Evolutionary conservation across 2,329 filamentous ascomycete species (phyloP).

Genomic region (Pseudocercospora fijiensis): DNA sequence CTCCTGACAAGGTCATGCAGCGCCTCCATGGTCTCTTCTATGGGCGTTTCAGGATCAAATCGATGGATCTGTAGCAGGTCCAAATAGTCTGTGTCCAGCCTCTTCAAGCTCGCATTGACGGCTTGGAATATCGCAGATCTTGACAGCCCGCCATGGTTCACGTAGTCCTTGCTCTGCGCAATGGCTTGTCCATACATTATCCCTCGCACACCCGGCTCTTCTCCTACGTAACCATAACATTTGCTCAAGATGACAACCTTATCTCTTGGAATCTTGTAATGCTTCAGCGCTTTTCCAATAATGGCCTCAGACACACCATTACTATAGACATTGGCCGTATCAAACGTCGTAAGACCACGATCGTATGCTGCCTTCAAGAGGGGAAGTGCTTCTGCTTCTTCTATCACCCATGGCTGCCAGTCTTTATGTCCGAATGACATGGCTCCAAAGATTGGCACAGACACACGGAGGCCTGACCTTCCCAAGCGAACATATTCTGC

Average conservation of each 20-base stretch:
- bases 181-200: conserved; percentile 16
- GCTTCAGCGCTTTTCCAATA: conserved; percentile 64
- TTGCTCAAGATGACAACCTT: conserved; percentile 67
- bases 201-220: conserved; percentile 21
- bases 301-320: conserved; percentile 65
- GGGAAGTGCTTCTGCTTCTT: conserved; percentile 48
- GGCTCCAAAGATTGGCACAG: conserved; percentile 57
- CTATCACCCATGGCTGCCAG: conserved; percentile 40
- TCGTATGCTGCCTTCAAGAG: conserved; percentile 65
- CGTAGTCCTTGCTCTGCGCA: conserved; percentile 30
- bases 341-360: conserved; percentile 61
- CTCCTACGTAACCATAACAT: conserved; percentile 55
- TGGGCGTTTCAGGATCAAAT: conserved; percentile 54
- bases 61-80: conserved; percentile 64
- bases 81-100: conserved; percentile 58
- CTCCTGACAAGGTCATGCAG: conserved; percentile 57
- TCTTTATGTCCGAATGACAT: conserved; percentile 53
- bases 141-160: conserved; percentile 56
- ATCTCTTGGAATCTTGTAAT: conserved; percentile 64
- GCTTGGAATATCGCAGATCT: conserved; percentile 66
- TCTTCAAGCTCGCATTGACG: conserved; percentile 58
- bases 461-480: conserved; percentile 56
- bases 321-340: conserved; percentile 58
- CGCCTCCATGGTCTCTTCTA: conserved; percentile 61
- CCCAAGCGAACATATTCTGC: conserved; percentile 54